Evolutionary conservation across 345 rosid species (phyloP).

Genomic region (Cardamine occulta): DNA sequence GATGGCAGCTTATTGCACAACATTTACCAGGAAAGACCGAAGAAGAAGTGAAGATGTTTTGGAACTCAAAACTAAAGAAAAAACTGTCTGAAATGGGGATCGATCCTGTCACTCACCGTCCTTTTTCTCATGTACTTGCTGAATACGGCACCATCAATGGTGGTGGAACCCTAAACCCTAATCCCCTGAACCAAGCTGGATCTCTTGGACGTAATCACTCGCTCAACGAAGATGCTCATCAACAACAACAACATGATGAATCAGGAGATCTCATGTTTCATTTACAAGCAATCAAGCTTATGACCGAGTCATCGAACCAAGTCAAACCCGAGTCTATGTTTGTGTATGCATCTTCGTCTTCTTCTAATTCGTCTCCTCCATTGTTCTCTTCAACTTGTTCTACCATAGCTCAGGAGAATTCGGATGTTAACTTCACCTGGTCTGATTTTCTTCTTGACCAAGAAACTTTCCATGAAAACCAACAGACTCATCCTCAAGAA

Average conservation of each 20-base stretch:
- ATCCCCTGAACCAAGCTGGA: conserved; percentile 50
- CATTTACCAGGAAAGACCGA: conserved; percentile 93
- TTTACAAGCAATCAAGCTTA: conserved; percentile 72
- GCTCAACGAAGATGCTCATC: conserved; percentile 35
- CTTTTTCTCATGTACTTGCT: conserved; percentile 85
- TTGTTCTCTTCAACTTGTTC: conserved; percentile 63
- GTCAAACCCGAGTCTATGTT: conserved; percentile 40
- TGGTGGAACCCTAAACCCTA: conserved; percentile 43
- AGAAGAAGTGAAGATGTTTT: conserved; percentile 89
- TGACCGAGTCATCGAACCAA: conserved; percentile 54
- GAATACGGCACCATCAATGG: conserved; percentile 86
- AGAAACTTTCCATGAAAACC: conserved; percentile 41
- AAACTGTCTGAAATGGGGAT: conserved; percentile 93
- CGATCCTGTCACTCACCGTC: conserved; percentile 90
- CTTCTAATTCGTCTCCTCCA: conserved; percentile 44
- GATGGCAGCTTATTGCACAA: conserved; percentile 95
- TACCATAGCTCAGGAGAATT: conserved; percentile 53
- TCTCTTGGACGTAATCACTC: conserved; percentile 54
- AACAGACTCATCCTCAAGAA: conserved; percentile 42
- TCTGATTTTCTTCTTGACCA: conserved; percentile 77
- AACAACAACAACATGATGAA: conserved; percentile 37
- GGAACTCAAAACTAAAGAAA: conserved; percentile 91
- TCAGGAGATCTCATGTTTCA: conserved; percentile 72
- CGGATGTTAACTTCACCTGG: conserved; percentile 62
- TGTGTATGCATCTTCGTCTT: conserved; percentile 38